A percentile compares a stretch with the other conserved stretches of the same genome.
phyloP scores from a whole-genome alignment of 768 basidiomycete species.

The Fibroporia radiculosa region DNA sequence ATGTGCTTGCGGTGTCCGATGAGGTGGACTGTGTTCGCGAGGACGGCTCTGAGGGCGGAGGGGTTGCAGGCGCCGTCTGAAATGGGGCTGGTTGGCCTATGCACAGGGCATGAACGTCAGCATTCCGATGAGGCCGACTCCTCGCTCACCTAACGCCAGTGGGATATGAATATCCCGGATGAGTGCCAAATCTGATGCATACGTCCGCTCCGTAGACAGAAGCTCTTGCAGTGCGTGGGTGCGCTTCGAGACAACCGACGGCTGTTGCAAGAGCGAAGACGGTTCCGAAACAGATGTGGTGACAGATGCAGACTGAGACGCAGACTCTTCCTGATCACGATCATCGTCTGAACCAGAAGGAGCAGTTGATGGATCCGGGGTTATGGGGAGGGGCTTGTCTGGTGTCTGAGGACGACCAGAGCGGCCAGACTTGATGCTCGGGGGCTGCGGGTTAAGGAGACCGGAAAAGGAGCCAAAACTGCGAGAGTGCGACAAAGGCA shows the following conservation, averaged over 20 bases:
- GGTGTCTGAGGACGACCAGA: slow-evolving; percentile 1
- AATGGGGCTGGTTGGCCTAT: slow-evolving; percentile 36
- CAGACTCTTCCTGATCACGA: slow-evolving; percentile 2
- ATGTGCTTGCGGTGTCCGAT: slow-evolving; percentile 25
- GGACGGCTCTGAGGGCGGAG: slow-evolving; percentile 40
- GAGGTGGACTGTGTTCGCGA: slow-evolving; percentile 46
- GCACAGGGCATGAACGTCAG: slow-evolving; percentile 7
- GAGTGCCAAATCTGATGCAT: slow-evolving; percentile 76
- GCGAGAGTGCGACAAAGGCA: slow-evolving; percentile 20
- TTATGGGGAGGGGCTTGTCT: slow-evolving; percentile 26
- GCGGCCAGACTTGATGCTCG: slow-evolving; percentile 2
- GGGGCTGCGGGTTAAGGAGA: slow-evolving; percentile 12
- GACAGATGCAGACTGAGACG: slow-evolving; percentile 10
- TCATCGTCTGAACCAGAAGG: background rate
- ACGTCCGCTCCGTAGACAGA: slow-evolving; percentile 71
- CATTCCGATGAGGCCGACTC: background rate
- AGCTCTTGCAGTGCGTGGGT: slow-evolving; percentile 73
- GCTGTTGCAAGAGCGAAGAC: background rate
- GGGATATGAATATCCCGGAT: slow-evolving; percentile 76
- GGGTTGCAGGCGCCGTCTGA: slow-evolving; percentile 22
- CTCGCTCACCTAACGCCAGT: slow-evolving; percentile 62
- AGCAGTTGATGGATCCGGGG: slow-evolving; percentile 19
- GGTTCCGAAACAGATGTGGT: slow-evolving; percentile 10
- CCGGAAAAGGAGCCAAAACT: slow-evolving; percentile 22
- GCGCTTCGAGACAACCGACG: slow-evolving; percentile 47